These are phyloP conservation scores for Hypoxylon sp. DNA, from an alignment of 2,329 filamentous ascomycete genomes.

Conservation along the genomic window DNA sequence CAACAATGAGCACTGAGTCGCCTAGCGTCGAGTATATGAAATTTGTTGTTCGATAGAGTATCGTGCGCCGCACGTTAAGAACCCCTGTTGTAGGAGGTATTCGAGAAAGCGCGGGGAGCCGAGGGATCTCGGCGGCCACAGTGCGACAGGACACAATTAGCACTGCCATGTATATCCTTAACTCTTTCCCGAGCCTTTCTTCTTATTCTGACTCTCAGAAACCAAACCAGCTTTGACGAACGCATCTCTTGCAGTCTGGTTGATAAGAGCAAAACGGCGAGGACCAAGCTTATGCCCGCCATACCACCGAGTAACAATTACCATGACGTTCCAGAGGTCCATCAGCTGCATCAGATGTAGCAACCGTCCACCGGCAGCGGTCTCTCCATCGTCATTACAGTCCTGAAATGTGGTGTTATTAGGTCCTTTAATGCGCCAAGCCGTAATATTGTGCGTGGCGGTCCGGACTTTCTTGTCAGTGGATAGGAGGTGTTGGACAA, in stretches of 20 bases:
- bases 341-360: slow-evolving; percentile 94
- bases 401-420: slow-evolving; percentile 78
- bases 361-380: slow-evolving; percentile 86
- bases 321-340: slow-evolving; percentile 92
- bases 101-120: slow-evolving; percentile 37
- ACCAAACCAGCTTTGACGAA: slow-evolving; percentile 82
- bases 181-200: slow-evolving; percentile 56
- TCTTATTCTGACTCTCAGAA: slow-evolving; percentile 63
- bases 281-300: slow-evolving; percentile 91
- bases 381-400: slow-evolving; percentile 96
- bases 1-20: background rate
- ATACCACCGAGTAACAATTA: slow-evolving; percentile 96
- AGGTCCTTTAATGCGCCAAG: slow-evolving; percentile 83
- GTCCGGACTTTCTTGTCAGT: slow-evolving; percentile 87
- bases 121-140: slow-evolving; percentile 40
- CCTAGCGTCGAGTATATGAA: background rate
- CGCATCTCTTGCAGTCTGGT: slow-evolving; percentile 85
- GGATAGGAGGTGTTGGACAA: slow-evolving; percentile 80
- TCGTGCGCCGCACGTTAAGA: background rate
- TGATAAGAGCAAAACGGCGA: slow-evolving; percentile 91
- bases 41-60: slow-evolving; percentile 4
- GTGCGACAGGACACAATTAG: slow-evolving; percentile 19
- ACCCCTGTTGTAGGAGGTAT: slow-evolving; percentile 3
- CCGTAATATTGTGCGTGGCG: slow-evolving; percentile 95
- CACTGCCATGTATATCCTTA: slow-evolving; percentile 32